Conservation (phyloP, 2,329 filamentous ascomycete species). For the Hysterium pulicare region DNA sequence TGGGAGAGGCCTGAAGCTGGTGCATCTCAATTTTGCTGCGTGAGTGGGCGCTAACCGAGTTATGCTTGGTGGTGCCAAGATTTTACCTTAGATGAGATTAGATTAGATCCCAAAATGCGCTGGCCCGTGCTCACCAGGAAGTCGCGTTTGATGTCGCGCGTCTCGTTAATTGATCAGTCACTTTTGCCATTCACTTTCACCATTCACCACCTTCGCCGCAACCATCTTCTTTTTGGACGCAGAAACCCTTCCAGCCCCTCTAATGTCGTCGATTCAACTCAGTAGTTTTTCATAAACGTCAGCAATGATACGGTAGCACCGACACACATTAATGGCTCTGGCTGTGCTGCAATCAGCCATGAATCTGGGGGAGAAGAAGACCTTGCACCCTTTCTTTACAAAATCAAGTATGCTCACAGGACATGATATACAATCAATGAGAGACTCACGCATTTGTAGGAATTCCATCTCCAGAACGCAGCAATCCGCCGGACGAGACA, state of each 20-base stretch:
- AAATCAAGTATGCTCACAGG: conserved; percentile 30
- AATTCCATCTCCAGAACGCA: conserved; percentile 10
- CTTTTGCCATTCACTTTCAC: too few relatives aligned
- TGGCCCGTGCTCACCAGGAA: too few relatives aligned
- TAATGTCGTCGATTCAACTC: too few relatives aligned
- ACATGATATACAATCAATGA: conserved; percentile 5
- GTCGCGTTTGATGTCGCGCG: too few relatives aligned
- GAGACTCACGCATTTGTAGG: conserved; percentile 9
- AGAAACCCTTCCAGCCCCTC: too few relatives aligned
- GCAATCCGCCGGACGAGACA: conserved; percentile 8
- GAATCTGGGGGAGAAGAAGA: conserved; percentile 33
- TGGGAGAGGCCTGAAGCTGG: neutral
- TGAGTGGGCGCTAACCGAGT: neutral
- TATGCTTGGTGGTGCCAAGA: neutral
- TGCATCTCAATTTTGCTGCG: neutral
- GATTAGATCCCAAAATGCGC: too few relatives aligned
- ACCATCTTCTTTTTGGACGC: too few relatives aligned
- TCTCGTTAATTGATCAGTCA: too few relatives aligned
- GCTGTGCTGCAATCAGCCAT: conserved; percentile 35
- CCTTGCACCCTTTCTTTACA: conserved; percentile 39
- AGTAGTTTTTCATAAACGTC: too few relatives aligned
- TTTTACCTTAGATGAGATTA: too few relatives aligned
- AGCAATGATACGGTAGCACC: conserved; percentile 16
- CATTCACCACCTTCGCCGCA: too few relatives aligned
- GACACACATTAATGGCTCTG: conserved; percentile 33